Conservation (phyloP, 768 basidiomycete species). For the Mycena sanguinolenta region DNA sequence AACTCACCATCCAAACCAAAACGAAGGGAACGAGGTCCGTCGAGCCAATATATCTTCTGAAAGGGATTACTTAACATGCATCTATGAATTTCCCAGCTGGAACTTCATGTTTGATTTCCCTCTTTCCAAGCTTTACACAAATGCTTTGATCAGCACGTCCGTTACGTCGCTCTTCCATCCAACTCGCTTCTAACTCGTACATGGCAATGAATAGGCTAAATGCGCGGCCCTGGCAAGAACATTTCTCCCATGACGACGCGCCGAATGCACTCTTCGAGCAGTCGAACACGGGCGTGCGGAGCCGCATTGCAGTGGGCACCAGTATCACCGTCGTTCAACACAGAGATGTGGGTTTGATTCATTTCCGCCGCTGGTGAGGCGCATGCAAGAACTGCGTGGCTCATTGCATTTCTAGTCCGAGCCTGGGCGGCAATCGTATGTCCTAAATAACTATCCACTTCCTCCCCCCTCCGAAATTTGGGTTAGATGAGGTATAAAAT, state of each 20-base stretch:
- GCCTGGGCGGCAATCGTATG: neutral
- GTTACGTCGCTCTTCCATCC: neutral
- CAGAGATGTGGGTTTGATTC: neutral
- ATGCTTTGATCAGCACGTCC: slow-evolving; percentile 31
- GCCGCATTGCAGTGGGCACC: neutral
- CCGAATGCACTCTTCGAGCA: slow-evolving; percentile 27
- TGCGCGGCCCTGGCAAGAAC: slow-evolving; percentile 31
- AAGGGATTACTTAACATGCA: neutral
- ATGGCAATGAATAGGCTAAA: slow-evolving; percentile 18
- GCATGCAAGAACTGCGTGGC: neutral
- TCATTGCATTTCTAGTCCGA: neutral
- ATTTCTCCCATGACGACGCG: neutral
- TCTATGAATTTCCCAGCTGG: neutral
- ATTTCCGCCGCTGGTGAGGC: too few relatives aligned
- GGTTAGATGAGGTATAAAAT: neutral
- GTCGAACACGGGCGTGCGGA: neutral
- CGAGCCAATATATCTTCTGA: neutral
- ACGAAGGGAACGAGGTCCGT: slow-evolving; percentile 14
- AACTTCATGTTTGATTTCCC: slow-evolving; percentile 36
- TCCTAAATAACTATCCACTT: neutral
- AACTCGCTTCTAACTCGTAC: too few relatives aligned
- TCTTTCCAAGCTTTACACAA: slow-evolving; percentile 33
- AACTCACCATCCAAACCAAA: neutral
- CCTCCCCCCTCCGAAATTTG: neutral
- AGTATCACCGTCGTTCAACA: neutral